Conservation (phyloP, 2,329 filamentous ascomycete species). For the Polytolypa hystricis region DNA sequence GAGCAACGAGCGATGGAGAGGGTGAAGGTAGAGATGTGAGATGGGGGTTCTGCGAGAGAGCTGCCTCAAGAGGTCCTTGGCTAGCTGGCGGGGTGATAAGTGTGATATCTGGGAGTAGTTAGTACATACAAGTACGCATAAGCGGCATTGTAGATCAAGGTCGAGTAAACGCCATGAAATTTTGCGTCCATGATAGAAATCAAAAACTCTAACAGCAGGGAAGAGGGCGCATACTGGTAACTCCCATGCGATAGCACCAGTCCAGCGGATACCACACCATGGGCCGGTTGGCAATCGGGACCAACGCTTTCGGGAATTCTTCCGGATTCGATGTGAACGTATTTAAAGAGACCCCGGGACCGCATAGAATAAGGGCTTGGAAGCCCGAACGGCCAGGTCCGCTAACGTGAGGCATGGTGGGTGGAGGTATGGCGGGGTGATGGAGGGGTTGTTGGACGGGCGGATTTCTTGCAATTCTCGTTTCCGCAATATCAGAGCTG, state of each 20-base stretch:
- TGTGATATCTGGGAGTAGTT: slow-evolving; percentile 30
- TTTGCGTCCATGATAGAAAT: neutral
- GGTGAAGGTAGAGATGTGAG: slow-evolving; percentile 38
- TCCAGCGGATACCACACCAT: slow-evolving; percentile 41
- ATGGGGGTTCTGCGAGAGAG: slow-evolving; percentile 39
- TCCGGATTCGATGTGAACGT: slow-evolving; percentile 40
- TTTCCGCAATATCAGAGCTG: no score
- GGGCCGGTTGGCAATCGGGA: slow-evolving; percentile 40
- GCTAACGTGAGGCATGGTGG: slow-evolving; percentile 7
- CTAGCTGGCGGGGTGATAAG: slow-evolving; percentile 37
- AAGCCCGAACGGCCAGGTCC: slow-evolving; percentile 24
- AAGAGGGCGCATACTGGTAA: slow-evolving; percentile 28
- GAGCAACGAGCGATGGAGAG: slow-evolving; percentile 61
- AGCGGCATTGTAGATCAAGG: no score
- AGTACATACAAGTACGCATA: slow-evolving; percentile 7
- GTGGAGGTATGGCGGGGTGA: no score
- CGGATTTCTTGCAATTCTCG: no score
- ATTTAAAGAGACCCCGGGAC: slow-evolving; percentile 38
- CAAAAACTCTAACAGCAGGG: neutral
- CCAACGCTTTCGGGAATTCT: slow-evolving; percentile 38
- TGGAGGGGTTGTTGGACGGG: no score
- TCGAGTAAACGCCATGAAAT: no score
- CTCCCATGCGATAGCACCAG: slow-evolving; percentile 39
- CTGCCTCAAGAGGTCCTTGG: slow-evolving; percentile 33
- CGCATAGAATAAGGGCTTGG: slow-evolving; percentile 38